A percentile compares a stretch with the other conserved stretches of the same genome.
Conservation (phyloP, 2,329 filamentous ascomycete genomes). For the Penicillium sp. region DNA sequence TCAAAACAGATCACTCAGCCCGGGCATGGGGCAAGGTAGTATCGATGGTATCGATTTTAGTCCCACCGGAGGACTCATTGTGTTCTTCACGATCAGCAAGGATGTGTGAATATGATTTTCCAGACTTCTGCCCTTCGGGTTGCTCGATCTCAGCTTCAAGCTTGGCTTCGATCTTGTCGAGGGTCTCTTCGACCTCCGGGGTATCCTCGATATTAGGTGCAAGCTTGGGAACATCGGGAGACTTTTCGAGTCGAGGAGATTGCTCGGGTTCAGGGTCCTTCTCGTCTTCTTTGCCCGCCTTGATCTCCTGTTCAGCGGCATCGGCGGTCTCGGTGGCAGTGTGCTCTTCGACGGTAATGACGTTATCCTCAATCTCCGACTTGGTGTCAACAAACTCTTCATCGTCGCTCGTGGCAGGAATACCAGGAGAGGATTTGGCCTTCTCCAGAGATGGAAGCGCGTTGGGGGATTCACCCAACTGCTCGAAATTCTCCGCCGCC, state of each 20-base stretch:
- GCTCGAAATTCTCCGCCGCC: conserved; percentile 20
- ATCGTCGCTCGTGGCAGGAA: conserved; percentile 25
- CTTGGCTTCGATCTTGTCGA: conserved; percentile 9
- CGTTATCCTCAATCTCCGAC: conserved; percentile 23
- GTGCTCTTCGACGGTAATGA: neutral
- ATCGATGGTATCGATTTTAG: neutral
- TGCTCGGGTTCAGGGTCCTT: neutral
- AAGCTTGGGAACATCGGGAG: neutral
- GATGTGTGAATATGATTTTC: neutral
- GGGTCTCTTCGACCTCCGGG: conserved; percentile 5
- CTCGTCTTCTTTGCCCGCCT: neutral
- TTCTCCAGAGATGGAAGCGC: conserved; percentile 14
- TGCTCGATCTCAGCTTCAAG: neutral
- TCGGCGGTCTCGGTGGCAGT: neutral
- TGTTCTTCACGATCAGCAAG: neutral
- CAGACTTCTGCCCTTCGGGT: neutral
- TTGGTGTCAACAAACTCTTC: conserved; percentile 23
- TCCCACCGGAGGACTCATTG: conserved; percentile 1
- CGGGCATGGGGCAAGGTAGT: conserved; percentile 5
- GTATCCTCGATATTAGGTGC: conserved; percentile 1
- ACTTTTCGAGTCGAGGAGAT: neutral
- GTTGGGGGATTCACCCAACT: conserved; percentile 8
- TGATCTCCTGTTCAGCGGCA: neutral
- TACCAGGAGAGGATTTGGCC: conserved; percentile 18
- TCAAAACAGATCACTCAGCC: neutral